phyloP scores from a whole-genome alignment of 2,329 filamentous ascomycete species.

The Plectosphaerella cucumerina region DNA sequence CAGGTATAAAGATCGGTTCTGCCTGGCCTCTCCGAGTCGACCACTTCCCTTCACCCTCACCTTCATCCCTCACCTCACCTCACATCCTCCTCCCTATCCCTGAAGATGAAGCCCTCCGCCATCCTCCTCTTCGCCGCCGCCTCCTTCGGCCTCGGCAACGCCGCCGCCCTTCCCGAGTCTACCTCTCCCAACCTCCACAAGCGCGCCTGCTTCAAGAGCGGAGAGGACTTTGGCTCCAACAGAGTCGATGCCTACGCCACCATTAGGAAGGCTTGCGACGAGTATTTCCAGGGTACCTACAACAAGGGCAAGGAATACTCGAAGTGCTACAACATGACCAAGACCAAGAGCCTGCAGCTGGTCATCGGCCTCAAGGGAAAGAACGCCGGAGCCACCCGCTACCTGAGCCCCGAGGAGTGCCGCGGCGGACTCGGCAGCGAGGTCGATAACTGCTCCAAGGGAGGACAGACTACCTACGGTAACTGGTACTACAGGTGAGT shows the following conservation, averaged over 20 bases:
- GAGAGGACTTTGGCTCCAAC: neutral
- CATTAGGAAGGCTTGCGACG: neutral
- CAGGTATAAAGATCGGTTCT: too few species aligned
- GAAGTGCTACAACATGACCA: neutral
- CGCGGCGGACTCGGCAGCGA: constrained; percentile 1
- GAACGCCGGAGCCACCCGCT: neutral
- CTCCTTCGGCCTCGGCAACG: neutral
- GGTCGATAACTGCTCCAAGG: constrained; percentile 1
- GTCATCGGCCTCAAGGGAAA: neutral
- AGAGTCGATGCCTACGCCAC: neutral
- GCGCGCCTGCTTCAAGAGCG: neutral
- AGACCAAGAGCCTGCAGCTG: neutral
- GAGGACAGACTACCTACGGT: constrained; percentile 3
- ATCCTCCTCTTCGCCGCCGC: neutral
- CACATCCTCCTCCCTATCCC: neutral
- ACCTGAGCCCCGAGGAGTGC: constrained; percentile 1
- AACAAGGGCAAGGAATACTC: neutral
- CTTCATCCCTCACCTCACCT: too few species aligned
- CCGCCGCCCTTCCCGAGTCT: neutral
- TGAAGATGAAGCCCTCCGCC: neutral
- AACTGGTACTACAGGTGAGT: constrained; percentile 6
- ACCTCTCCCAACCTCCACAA: neutral
- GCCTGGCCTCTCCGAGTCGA: too few species aligned
- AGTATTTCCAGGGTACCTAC: neutral
- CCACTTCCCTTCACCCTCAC: too few species aligned